Evolutionary conservation across 257 asterid species (phyloP), one percentile per base, ranked within the genome.

Genomic region (Solanum pinnatisectum): DNA sequence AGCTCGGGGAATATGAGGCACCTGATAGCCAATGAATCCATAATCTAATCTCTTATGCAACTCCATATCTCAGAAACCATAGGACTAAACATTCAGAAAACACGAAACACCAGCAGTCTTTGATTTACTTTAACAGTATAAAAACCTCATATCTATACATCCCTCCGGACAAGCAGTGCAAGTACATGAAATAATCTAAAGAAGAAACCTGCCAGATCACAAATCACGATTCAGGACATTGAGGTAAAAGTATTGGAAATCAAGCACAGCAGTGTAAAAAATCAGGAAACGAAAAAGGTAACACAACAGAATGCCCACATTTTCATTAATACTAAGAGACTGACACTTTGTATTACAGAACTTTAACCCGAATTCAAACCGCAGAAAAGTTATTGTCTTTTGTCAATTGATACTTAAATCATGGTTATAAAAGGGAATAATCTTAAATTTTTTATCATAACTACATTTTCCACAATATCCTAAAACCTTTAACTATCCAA

Each of bases 1-100:
- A 87, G 96, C 99, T 88, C 98, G 93, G n/a, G 99, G 99, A 20
- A 92, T 90, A 68, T 93, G 92, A 83, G 98, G 99, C 85, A 91
- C 91, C 76, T 91, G 96, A 92, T 94, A 93, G 90, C 98, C 98
- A 87, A 91, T 88, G 89, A 94, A 95, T 77, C 98, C 98, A 44
- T 49, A 94, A 72, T 96, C 96, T 91, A 95, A 88, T 92, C 98
- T 94, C 94, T 95, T 96, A 91, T 93, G 93, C 92, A 94, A 89
- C 93, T 87, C 97, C 99, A 96, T 96, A 74, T 91, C 94, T 93
- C 87, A 91, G 92, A 88, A 88, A 94, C 92, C 98, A 94, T 92
- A 84, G 93, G 94, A 94, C 73, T 65, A 78, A 74, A 65, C 89
- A 76, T 87, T 91, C 92, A 89, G 92, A 89, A 87, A 82, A 90